Evolutionary conservation across 2,329 filamentous ascomycete genomes (phyloP), one percentile per base, ranked within the genome.

Genomic region (Mycocentrospora acerina): DNA sequence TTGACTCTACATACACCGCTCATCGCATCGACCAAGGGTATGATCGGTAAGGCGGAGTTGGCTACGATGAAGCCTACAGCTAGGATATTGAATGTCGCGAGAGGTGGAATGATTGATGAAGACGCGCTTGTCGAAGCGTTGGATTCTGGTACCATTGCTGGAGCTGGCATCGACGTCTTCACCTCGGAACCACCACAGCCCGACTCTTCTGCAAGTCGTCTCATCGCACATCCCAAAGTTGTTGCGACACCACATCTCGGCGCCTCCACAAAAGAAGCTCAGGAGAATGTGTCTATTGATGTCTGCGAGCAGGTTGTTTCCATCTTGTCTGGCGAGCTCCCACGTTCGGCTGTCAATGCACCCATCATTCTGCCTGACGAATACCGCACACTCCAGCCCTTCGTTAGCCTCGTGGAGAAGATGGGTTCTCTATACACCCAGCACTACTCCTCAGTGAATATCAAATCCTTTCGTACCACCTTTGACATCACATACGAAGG

Each of bases 261-360:
- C 7, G 88, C 88, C 0, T 88, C 83, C 0, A 93, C 88, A 0
- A 77, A 86, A 24, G 88, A 93, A 73, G 88, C 88, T 0, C 87
- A 93, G 63, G 86, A 91, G 58, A 90, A 90, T 45, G 87, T 90
- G 3, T 87, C 84, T 1, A 79, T 90, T 46, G 88, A 91, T 53
- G 88, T 91, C 7, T 91, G 87, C 64, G 83, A 84, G 24, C 87
- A 93, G 67, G 85, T 90, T 10, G 75, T 86, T 0, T 78, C 83
- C 41, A 88, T 91, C 28, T 72, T 93, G 2, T 73, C 75, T 0
- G 87, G 87, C 3, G 83, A 85, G 1, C 73, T 90, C 1, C 87
- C 88, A 0, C 86, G 85, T 1, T 81, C 78, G 14, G 86, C 87
- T 4, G 87, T 91, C 59, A 91, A 93, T 49, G 87, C 86, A 0